These are phyloP conservation scores for Heliamphora pulchella DNA, from an alignment of 179 eudicot genomes.

Conservation along the genomic window DNA sequence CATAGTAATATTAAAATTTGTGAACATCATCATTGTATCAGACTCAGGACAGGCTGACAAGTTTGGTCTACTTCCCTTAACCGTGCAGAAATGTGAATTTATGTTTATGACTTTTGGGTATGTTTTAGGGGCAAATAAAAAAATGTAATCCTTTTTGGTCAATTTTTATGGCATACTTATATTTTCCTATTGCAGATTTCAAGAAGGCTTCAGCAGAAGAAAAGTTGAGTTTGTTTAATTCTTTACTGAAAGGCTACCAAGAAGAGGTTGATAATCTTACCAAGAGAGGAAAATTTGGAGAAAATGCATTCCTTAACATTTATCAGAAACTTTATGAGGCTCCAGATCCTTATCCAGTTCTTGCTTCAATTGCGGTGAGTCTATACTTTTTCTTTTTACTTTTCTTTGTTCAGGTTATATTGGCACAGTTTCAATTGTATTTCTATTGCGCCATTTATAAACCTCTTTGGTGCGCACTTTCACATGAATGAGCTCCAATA, in stretches of 20 bases:
- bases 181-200: slow-evolving; percentile 48
- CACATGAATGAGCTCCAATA: slow-evolving; percentile 5
- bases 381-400: too few species aligned
- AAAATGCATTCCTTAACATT: slow-evolving; percentile 93
- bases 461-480: neutral
- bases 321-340: slow-evolving; percentile 98
- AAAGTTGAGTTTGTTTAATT: slow-evolving; percentile 61
- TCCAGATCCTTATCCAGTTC: slow-evolving; percentile 91
- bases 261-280: slow-evolving; percentile 98
- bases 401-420: slow-evolving; percentile 10
- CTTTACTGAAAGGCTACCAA: slow-evolving; percentile 87
- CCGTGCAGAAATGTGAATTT: neutral
- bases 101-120: neutral
- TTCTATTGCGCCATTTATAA: slow-evolving; percentile 11
- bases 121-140: neutral
- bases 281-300: slow-evolving; percentile 91
- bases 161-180: neutral
- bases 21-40: neutral
- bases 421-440: neutral
- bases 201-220: slow-evolving; percentile 89
- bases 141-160: neutral
- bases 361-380: slow-evolving; percentile 83
- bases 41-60: neutral
- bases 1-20: neutral
- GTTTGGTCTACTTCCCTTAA: too few species aligned